Percentiles rank a stretch among this genome's conserved stretches.
Conservation (phyloP, 163 green algal species). For the Scenedesmus sp. region DNA sequence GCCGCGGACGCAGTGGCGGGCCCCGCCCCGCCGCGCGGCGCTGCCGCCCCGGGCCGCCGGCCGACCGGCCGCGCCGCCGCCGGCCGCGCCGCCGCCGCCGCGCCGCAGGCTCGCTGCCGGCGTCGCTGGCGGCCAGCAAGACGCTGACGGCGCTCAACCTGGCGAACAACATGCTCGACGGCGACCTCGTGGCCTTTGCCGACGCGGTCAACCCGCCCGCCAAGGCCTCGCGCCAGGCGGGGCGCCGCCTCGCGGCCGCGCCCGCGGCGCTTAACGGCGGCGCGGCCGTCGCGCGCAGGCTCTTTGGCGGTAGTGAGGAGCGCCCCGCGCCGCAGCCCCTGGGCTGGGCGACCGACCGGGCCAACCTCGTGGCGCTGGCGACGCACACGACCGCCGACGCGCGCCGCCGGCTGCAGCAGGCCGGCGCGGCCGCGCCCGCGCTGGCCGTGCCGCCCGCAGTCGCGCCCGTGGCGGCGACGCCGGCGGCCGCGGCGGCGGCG, state of each 20-base stretch:
- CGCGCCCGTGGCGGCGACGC: too few species aligned
- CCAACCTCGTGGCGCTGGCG: constrained; percentile 4
- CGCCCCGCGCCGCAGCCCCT: not conserved
- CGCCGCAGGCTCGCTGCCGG: constrained; percentile 6
- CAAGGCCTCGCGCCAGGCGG: not conserved
- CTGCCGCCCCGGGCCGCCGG: too few species aligned
- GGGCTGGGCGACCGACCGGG: constrained; percentile 11
- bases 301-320: constrained; percentile 26
- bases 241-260: not conserved
- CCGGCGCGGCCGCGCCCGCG: not conserved
- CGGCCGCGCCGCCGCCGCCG: not conserved
- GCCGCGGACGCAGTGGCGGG: too few species aligned
- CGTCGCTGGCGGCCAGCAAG: constrained; percentile 22
- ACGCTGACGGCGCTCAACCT: constrained; percentile 14
- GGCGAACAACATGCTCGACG: not conserved
- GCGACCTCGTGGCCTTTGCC: constrained; percentile 3
- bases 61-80: too few species aligned
- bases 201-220: not conserved
- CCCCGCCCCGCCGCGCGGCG: too few species aligned
- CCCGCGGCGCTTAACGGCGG: not conserved
- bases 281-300: constrained; percentile 7
- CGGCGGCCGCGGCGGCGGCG: too few species aligned
- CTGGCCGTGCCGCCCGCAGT: too few species aligned
- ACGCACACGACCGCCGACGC: not conserved
- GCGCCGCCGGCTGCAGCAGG: constrained; percentile 26